These are phyloP conservation scores for Phoma sp. DNA, from an alignment of 2,329 filamentous ascomycete genomes.

Conservation along the genomic window DNA sequence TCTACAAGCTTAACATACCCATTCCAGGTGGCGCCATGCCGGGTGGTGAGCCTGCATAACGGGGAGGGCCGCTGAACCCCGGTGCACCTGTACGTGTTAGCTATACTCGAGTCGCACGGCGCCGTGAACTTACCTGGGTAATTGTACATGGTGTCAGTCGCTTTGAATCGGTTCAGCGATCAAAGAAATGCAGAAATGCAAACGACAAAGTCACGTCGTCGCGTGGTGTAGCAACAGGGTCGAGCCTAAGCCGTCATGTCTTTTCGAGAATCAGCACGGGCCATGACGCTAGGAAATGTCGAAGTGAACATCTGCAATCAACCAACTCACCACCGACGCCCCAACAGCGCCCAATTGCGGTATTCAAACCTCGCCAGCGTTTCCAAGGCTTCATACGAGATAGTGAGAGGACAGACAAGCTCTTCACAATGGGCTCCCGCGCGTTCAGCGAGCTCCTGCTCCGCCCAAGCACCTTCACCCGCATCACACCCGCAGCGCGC, in stretches of 20 bases:
- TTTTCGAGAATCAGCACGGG: constrained; percentile 22
- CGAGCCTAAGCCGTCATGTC: constrained; percentile 10
- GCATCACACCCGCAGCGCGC: constrained; percentile 22
- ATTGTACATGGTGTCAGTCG: constrained; percentile 41
- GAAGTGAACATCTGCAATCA: constrained; percentile 11
- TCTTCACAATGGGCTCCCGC: constrained; percentile 38
- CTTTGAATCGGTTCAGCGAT: neutral
- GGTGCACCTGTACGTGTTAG: constrained; percentile 52
- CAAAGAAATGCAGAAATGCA: neutral
- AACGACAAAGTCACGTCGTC: neutral
- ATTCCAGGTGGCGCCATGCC: constrained; percentile 81
- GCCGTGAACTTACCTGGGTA: constrained; percentile 39
- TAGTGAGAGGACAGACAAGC: too few relatives aligned
- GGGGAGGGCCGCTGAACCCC: constrained; percentile 77
- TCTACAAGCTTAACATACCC: constrained; percentile 62
- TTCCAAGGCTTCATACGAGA: too few relatives aligned
- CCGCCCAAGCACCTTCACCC: constrained; percentile 36
- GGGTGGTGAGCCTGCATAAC: constrained; percentile 75
- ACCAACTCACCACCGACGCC: neutral
- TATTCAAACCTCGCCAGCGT: too few relatives aligned
- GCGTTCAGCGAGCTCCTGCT: constrained; percentile 43
- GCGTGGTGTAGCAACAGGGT: neutral
- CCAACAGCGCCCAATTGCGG: constrained; percentile 7
- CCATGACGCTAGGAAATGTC: constrained; percentile 32
- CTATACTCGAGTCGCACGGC: constrained; percentile 3